Percentiles rank a stretch among this genome's conserved stretches.
These are phyloP conservation scores for Royoungia palumana DNA, from an alignment of 768 basidiomycete species.

Conservation along the genomic window DNA sequence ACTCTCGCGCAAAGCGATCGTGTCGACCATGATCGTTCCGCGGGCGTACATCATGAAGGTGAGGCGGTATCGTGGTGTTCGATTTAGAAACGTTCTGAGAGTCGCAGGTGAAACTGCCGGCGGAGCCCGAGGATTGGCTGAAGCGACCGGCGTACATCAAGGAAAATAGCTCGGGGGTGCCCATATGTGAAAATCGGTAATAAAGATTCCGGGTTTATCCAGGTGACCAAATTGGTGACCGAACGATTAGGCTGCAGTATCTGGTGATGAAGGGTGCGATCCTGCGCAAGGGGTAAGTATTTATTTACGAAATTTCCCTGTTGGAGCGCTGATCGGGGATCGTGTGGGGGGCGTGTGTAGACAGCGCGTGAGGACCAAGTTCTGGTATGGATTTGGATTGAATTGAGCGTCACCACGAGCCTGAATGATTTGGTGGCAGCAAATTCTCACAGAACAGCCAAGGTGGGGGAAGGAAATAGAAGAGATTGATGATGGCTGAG, in stretches of 20 bases:
- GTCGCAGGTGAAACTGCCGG: conserved; percentile 77
- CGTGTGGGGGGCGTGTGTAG: conserved; percentile 33
- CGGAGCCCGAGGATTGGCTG: conserved; percentile 78
- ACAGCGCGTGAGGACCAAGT: conserved; percentile 78
- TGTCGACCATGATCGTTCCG: conserved; percentile 80
- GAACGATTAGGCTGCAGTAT: conserved; percentile 67
- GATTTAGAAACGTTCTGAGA: conserved; percentile 1
- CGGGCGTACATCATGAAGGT: conserved; percentile 87
- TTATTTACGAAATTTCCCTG: conserved; percentile 5
- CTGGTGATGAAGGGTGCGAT: conserved; percentile 86
- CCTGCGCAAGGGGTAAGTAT: conserved; percentile 74
- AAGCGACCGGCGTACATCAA: conserved; percentile 84
- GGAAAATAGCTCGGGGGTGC: conserved; percentile 68
- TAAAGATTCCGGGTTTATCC: conserved; percentile 8
- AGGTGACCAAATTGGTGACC: conserved; percentile 12
- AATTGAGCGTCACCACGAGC: conserved; percentile 3
- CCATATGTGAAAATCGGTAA: conserved; percentile 84
- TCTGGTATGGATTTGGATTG: conserved; percentile 54
- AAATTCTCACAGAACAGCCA: conserved; percentile 64
- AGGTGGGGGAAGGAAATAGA: conserved; percentile 34
- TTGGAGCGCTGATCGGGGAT: conserved; percentile 16
- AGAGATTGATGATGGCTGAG: background rate
- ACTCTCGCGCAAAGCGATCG: conserved; percentile 67
- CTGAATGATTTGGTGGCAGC: conserved; percentile 36
- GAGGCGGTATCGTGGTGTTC: conserved; percentile 11